Evolutionary conservation across 2,329 filamentous ascomycete species (phyloP).

Genomic region (Calonectria crousiana): DNA sequence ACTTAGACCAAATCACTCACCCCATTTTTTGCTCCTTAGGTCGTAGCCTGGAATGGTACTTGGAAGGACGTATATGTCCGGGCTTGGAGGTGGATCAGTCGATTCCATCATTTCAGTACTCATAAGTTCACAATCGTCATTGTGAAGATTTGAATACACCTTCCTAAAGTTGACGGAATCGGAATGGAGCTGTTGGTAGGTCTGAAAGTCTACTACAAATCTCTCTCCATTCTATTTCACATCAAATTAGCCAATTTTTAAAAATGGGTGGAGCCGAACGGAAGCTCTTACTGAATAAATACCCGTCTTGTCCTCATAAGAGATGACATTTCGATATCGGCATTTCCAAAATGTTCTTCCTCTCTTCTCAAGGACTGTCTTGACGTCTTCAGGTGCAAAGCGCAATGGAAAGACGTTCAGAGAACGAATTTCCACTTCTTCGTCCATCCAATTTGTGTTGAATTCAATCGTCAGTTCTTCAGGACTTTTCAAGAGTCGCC

Average conservation of each 20-base stretch:
- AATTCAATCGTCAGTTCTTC: not conserved
- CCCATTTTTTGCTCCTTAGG: constrained; percentile 23
- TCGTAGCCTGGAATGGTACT: constrained; percentile 9
- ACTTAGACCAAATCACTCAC: not conserved
- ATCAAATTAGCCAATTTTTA: not conserved
- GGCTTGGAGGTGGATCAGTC: not conserved
- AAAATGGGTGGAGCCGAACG: accelerated
- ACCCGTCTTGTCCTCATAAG: not conserved
- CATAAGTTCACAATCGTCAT: not conserved
- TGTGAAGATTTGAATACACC: not conserved
- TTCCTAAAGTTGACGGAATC: not conserved
- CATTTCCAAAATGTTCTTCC: constrained; percentile 15
- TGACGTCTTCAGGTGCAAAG: not conserved
- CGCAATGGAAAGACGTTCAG: not conserved
- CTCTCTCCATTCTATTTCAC: not conserved
- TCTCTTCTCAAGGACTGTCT: not conserved
- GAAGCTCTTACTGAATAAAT: not conserved
- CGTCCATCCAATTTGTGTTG: not conserved
- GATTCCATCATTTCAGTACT: not conserved
- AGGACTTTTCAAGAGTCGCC: not conserved
- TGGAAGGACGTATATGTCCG: constrained; percentile 5
- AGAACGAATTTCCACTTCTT: not conserved
- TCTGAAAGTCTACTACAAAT: constrained; percentile 9
- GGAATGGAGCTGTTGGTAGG: not conserved
- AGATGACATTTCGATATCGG: constrained; percentile 1